A percentile compares a stretch with the other conserved stretches of the same genome.
These are phyloP conservation scores for Coemansia sp. DNA, from an alignment of 192 early-diverging fungal genomes.

Conservation along the genomic window DNA sequence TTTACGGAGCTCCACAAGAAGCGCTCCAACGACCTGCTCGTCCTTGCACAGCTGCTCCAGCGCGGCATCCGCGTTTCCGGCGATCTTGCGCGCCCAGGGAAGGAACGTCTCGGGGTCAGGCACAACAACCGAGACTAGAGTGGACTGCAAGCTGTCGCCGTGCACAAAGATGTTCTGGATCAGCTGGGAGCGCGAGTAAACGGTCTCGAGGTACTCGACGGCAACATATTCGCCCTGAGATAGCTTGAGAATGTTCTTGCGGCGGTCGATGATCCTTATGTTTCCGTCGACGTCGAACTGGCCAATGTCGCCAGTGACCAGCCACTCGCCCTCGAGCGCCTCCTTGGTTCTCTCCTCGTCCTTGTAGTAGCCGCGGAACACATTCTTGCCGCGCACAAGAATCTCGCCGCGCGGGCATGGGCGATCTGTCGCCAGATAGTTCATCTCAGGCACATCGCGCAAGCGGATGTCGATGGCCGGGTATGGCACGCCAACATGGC, in stretches of 20 bases:
- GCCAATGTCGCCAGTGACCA: slow-evolving; percentile 87
- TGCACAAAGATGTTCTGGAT: slow-evolving; percentile 90
- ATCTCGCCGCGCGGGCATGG: slow-evolving; percentile 89
- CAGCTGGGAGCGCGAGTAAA: slow-evolving; percentile 69
- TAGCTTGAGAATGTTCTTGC: slow-evolving; percentile 81
- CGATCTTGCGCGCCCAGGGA: slow-evolving; percentile 60
- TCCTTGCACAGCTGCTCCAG: slow-evolving; percentile 58
- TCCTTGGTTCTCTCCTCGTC: slow-evolving; percentile 76
- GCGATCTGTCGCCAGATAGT: slow-evolving; percentile 74
- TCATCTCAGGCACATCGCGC: slow-evolving; percentile 87
- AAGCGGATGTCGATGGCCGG: slow-evolving; percentile 79
- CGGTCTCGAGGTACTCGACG: slow-evolving; percentile 83
- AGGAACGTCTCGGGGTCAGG: slow-evolving; percentile 70
- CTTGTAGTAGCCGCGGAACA: slow-evolving; percentile 81
- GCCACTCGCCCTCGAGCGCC: slow-evolving; percentile 78
- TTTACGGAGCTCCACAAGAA: slow-evolving; percentile 60
- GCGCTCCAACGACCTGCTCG: slow-evolving; percentile 52
- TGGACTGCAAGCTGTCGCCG: slow-evolving; percentile 83
- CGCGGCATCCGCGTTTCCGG: slow-evolving; percentile 21
- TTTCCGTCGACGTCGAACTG: slow-evolving; percentile 69
- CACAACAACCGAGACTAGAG: slow-evolving; percentile 82
- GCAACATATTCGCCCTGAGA: slow-evolving; percentile 93
- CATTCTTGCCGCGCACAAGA: slow-evolving; percentile 69
- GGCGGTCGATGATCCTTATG: slow-evolving; percentile 80
- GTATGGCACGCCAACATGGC: slow-evolving; percentile 78